Base-by-base conservation (phyloP, 805 yeast genomes). In the Candida alai region DNA sequence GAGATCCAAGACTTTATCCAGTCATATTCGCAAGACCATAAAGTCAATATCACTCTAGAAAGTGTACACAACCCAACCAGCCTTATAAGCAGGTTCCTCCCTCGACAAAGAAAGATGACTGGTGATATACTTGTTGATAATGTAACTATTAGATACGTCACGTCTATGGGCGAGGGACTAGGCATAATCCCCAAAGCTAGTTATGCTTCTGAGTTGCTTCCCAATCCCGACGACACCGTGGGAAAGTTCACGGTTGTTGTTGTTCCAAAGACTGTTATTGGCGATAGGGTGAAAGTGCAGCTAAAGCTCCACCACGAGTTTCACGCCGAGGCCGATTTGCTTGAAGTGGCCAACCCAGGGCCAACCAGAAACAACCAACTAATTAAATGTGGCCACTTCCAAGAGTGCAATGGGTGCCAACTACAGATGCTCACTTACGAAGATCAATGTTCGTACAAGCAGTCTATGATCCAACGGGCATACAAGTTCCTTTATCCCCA, bases 321-420 rank as follows among this genome's bases (percentile, higher is more conserved):
- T 28, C 52, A 51, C 27, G 59, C 60, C 1, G 73, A 68, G 24
- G 58, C 56, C 0, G 45, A 39, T 9, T 36, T 62, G 7, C 12
- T 56, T 4, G 35, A 44, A 12, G 43, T 62, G 1, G 23, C 19
- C 8, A 11, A 17, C 13, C 12, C 11, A 8, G 27, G 27, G 8
- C 25, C 43, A 2, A 26, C 22, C 9, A 44, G 69, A 29, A 48
- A 56, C 16, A 54, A 62, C 26, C 23, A 38, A 10, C 44, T 60
- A 12, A 44, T 61, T 2, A 38, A 50, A 4, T 68, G 74, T 38
- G 42, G 48, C 7, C 55, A 63, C 25, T 68, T 68, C 38, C 42
- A 54, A 7, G 42, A 37, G 19, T 68, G 74, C 36, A 44, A 52
- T 29, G 74, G 73, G 2, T 68, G 74, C 40, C 68, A 66, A 32